Evolutionary conservation across 2,329 filamentous ascomycete genomes (phyloP).

Genomic region (Cordyceps cateniannulata): DNA sequence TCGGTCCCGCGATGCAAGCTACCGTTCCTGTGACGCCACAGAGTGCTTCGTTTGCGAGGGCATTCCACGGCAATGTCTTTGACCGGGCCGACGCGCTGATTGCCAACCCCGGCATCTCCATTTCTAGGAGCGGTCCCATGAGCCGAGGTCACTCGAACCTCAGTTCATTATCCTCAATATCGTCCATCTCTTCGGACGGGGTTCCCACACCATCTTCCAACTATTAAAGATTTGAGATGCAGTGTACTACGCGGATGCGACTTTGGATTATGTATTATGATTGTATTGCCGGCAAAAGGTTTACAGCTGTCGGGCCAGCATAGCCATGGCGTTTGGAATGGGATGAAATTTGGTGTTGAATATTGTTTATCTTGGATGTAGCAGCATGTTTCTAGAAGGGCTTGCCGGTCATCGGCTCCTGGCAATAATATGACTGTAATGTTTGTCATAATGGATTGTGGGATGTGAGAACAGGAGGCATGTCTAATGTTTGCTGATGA

Average conservation of each 20-base stretch:
- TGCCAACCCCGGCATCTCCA: constrained; percentile 50
- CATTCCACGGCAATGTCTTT: constrained; percentile 53
- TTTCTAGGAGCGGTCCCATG: constrained; percentile 46
- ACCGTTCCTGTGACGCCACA: constrained; percentile 71
- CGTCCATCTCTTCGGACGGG: constrained; percentile 36
- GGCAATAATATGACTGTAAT: neutral
- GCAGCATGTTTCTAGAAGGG: neutral
- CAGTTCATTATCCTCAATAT: constrained; percentile 34
- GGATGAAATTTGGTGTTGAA: neutral
- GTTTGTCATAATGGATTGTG: neutral
- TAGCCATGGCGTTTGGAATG: constrained; percentile 10
- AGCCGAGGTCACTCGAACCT: constrained; percentile 34
- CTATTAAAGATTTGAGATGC: neutral
- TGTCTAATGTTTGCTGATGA: neutral
- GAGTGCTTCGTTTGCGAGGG: constrained; percentile 47
- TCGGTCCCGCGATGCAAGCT: constrained; percentile 84
- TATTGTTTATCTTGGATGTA: neutral
- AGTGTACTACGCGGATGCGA: neutral
- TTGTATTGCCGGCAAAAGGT: constrained; percentile 2
- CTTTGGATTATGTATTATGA: constrained; percentile 13
- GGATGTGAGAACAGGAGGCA: neutral
- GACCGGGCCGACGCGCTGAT: constrained; percentile 53
- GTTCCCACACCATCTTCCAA: constrained; percentile 10
- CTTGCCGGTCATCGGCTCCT: neutral
- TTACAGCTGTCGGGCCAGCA: constrained; percentile 6